These are phyloP conservation scores for Leucocoprinus leucothites DNA, from an alignment of 768 basidiomycete genomes.

Conservation along the genomic window DNA sequence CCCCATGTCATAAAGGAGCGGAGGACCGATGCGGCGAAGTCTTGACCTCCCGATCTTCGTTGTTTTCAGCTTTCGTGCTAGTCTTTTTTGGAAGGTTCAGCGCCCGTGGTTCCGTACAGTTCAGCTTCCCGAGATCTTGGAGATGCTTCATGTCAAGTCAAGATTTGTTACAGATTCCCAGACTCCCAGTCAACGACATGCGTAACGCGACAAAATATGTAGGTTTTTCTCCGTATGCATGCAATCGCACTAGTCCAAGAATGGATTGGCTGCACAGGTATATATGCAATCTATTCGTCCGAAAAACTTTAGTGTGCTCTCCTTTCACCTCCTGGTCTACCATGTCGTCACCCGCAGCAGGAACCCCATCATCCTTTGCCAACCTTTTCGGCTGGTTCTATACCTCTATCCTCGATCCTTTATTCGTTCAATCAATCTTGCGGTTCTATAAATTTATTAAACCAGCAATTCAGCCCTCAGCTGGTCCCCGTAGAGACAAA, in stretches of 20 bases:
- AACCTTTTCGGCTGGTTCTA: constrained; percentile 2
- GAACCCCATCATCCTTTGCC: background rate
- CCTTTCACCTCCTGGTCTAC: background rate
- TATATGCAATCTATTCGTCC: background rate
- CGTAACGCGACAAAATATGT: too few relatives aligned
- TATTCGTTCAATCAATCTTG: background rate
- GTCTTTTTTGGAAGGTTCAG: too few relatives aligned
- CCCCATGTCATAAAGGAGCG: too few relatives aligned
- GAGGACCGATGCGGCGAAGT: too few relatives aligned
- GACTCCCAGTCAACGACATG: too few relatives aligned
- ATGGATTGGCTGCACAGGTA: background rate
- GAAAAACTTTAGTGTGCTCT: constrained; percentile 3
- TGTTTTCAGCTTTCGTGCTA: too few relatives aligned
- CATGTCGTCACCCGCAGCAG: constrained; percentile 4
- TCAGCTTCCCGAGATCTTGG: too few relatives aligned
- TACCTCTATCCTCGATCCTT: background rate
- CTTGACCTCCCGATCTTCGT: too few relatives aligned
- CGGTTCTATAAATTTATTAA: constrained; percentile 5
- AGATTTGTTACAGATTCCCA: too few relatives aligned
- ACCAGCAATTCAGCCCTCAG: background rate
- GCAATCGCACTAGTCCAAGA: constrained; percentile 6
- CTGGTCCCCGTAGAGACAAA: background rate
- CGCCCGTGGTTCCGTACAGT: too few relatives aligned
- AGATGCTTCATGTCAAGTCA: too few relatives aligned
- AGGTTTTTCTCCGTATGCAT: too few relatives aligned